Conservation (phyloP, 2,329 filamentous ascomycete species). For the Coniochaeta sp. region DNA sequence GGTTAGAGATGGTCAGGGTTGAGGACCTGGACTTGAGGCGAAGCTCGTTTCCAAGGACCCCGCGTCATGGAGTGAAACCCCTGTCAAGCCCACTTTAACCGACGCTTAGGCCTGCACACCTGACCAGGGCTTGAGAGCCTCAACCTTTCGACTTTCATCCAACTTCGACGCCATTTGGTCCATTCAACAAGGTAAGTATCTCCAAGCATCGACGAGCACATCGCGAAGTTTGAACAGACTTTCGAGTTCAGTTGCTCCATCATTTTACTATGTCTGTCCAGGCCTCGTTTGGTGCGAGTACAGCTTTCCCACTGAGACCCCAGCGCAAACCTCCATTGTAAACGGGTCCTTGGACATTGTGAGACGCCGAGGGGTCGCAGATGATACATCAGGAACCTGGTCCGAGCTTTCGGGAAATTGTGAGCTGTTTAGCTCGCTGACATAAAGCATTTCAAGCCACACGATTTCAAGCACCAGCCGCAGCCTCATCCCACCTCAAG, state of each 20-base stretch:
- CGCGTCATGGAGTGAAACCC: not conserved
- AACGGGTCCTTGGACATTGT: not conserved
- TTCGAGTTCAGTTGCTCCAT: too few relatives aligned
- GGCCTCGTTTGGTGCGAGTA: not conserved
- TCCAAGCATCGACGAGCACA: not conserved
- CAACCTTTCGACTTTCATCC: too few relatives aligned
- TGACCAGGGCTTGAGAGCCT: not conserved
- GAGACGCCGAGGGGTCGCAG: not conserved
- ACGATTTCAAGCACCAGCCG: not conserved
- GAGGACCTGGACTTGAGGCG: not conserved
- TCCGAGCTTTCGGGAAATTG: not conserved
- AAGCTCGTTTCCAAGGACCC: not conserved
- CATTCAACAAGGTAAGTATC: not conserved
- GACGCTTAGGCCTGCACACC: not conserved
- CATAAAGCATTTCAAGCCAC: not conserved
- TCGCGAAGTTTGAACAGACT: not conserved
- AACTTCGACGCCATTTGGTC: not conserved
- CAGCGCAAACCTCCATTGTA: not conserved
- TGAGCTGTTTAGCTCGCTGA: not conserved
- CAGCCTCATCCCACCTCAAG: not conserved
- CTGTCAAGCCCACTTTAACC: not conserved
- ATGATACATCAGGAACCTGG: not conserved
- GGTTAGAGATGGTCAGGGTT: conserved; percentile 16
- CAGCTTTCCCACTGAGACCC: not conserved
- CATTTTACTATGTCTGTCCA: not conserved